Base-by-base conservation (phyloP, 495 filamentous ascomycete species). In the Aspergillus biplanus region DNA sequence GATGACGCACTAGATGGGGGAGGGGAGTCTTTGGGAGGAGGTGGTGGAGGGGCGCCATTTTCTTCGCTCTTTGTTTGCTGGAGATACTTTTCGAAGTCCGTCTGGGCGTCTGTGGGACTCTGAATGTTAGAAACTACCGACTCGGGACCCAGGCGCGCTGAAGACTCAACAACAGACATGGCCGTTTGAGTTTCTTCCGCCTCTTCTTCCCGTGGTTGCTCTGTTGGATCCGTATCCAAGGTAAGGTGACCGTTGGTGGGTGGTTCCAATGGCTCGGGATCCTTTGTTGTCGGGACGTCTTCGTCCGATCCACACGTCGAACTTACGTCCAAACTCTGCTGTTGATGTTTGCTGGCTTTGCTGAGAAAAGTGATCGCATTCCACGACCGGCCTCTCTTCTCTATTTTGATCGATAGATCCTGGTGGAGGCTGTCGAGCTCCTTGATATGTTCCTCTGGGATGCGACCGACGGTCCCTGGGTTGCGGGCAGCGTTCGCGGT, bases 371-470 rank as follows among this genome's bases (percentile, higher is more conserved):
- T 53, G 34, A 67, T 65, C 63, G 81, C 85, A 76, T 79, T 85
- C 88, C 88, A 90, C 52, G 86, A 80, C 64, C 87, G 84, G 55
- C 88, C 87, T 64, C 81, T 84, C 67, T 80, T 83, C 71, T 85
- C 81, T 67, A 90, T 72, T 58, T 75, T 80, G 47, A 79, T 73
- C 6, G 87, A 87, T 64, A 79, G 77, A 58, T 82, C 75, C 57
- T 85, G 84, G 64, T 90, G 86, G 7, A 82, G 78, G 66, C 78
- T 82, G 65, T 91, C 88, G 32, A 91, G 79, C 61, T 87, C 83
- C 64, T 87, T 84, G 39, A 94, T 78, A 47, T 92, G 87, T 59
- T 89, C 84, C 75, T 91, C 86, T 6, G 90, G 87, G 12, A 94
- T 89, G 55, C 90, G 85, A 62, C 91, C 91, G 59, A 92, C 81